Percentiles rank a stretch among this genome's conserved stretches.
Conservation (phyloP, 169 alveolate species). For the Amoebophrya sp. region DNA sequence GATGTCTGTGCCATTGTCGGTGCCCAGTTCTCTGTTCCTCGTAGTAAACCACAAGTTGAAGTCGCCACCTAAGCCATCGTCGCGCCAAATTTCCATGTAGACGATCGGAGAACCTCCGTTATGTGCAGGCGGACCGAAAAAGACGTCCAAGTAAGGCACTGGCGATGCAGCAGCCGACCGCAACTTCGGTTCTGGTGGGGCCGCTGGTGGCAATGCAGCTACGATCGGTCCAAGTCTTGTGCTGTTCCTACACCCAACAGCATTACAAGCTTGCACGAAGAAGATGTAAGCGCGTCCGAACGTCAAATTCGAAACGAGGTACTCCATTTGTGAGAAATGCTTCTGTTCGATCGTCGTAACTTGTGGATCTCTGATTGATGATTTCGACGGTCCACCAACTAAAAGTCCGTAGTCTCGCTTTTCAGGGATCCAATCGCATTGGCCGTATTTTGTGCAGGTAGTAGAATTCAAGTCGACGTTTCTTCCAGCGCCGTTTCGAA, state of each 20-base stretch:
- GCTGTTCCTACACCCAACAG: background rate
- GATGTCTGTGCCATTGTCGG: background rate
- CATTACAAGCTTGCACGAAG: background rate
- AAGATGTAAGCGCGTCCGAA: background rate
- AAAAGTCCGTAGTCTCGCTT: background rate
- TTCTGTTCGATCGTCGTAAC: background rate
- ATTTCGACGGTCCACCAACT: background rate
- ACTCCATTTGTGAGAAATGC: background rate
- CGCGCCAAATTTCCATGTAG: background rate
- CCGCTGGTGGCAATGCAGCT: background rate
- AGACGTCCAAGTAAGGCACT: conserved; percentile 9
- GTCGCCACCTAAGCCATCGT: conserved; percentile 18
- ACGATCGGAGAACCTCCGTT: conserved; percentile 32
- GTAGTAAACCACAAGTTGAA: background rate
- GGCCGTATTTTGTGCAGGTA: background rate
- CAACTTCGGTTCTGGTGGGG: background rate
- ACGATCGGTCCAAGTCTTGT: background rate
- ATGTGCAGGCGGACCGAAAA: background rate
- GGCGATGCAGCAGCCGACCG: background rate
- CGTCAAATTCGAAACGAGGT: background rate
- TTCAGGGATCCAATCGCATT: background rate
- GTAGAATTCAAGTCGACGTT: background rate
- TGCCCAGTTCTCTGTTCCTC: background rate
- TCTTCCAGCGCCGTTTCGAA: background rate
- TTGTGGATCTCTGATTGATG: background rate